phyloP scores from a whole-genome alignment of 2,329 filamentous ascomycete species.

The Penicillium frequentans region DNA sequence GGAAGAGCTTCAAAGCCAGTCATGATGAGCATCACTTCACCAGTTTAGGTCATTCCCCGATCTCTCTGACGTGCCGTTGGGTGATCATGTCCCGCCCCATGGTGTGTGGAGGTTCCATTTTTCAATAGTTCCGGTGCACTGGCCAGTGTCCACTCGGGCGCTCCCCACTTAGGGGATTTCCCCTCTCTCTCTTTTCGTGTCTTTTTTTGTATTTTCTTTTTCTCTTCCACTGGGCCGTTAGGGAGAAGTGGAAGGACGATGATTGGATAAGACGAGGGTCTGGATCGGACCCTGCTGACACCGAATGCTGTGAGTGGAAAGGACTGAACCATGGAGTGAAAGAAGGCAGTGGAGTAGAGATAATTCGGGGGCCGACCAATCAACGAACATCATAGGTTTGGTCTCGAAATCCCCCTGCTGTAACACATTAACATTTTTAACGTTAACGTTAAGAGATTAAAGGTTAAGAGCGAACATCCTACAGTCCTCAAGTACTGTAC shows the following conservation, averaged over 20 bases:
- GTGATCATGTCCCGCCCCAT: constrained; percentile 11
- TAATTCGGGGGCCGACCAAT: background rate
- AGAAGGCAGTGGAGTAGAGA: background rate
- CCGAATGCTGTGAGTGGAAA: constrained; percentile 1
- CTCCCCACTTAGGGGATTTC: background rate
- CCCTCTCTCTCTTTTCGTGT: background rate
- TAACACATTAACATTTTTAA: background rate
- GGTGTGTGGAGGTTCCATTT: constrained; percentile 8
- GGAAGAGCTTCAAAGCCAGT: too few species aligned
- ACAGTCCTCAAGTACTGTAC: too few species aligned
- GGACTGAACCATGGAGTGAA: constrained; percentile 1
- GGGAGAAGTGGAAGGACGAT: background rate
- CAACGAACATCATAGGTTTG: background rate
- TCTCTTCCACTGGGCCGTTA: background rate
- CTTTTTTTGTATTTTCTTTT: background rate
- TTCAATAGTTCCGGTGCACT: constrained; percentile 17
- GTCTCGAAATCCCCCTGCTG: background rate
- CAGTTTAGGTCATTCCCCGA: background rate
- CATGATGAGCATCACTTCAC: background rate
- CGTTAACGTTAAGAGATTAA: background rate
- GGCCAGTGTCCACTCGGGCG: constrained; percentile 8
- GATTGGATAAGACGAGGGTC: background rate
- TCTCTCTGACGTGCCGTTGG: constrained; percentile 16
- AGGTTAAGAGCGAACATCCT: too few species aligned
- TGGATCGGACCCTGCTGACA: constrained; percentile 11